Evolutionary conservation across 208 protist species (phyloP), one percentile per base, ranked within the genome.

Genomic region (Tritrichomonas musculus): DNA sequence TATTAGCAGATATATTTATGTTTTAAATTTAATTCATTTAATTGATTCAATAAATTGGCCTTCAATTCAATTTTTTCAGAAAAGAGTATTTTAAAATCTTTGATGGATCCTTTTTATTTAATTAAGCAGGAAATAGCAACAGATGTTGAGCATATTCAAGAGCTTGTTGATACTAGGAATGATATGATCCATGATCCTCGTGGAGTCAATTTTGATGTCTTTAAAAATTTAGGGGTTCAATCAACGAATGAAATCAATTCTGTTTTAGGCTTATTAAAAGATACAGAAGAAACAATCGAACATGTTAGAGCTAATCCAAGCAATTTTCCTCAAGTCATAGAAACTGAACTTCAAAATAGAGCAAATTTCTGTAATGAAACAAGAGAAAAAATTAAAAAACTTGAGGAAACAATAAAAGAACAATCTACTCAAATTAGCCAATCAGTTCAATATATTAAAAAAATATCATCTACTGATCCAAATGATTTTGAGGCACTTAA

Each of bases 151-250:
- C 33, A 88, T 17, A 20, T 88, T 20, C 44, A 57, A 33, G 47
- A 88, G 17, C 33, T n/a, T 8, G 4, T 88, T 39, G 20, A 44
- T 57, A 57, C 33, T 39, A 25, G 77, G 17, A 36, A 88, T 27
- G 77, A 88, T 88, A 88, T 88, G 77, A 20, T 88, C 11, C 33
- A 88, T 57, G 77, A 88, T 88, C 20, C 25, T 2, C 41, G 77
- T 39, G 77, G 77, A 1, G 47, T 44, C 9, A 88, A 88, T 57
- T 11, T 88, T 30, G 77, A 88, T 11, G 44, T 88, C 22, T 88
- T 88, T 57, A 88, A 88, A n/a, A 88, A 9, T 1, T 5, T 88
- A 5, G 77, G 77, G 0, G 44, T 57, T 5, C 41, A 88, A 88
- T 57, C 57, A 47, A 30, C 9, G 4, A 57, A 88, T 88, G 77